These are phyloP conservation scores for Spinacia oleracea DNA, from an alignment of 179 eudicot species.

Conservation along the genomic window DNA sequence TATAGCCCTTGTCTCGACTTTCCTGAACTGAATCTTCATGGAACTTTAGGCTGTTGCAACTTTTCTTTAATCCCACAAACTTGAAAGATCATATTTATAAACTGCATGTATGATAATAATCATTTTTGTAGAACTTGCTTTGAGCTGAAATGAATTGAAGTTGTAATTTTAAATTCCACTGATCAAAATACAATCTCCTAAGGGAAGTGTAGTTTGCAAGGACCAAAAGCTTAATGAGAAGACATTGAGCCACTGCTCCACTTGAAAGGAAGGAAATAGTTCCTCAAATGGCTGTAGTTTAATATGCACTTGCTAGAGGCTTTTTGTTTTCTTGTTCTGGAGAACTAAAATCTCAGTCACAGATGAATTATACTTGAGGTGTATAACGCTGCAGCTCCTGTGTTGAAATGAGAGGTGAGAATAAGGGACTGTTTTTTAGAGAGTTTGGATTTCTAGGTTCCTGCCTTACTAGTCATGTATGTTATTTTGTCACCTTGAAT, in stretches of 20 bases:
- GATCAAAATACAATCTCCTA: too few species aligned
- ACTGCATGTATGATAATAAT: too few species aligned
- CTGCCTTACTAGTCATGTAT: not conserved
- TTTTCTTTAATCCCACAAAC: not conserved
- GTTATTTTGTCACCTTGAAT: not conserved
- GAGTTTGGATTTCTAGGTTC: not conserved
- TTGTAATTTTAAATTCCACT: too few species aligned
- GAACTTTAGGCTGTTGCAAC: not conserved
- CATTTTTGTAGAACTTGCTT: too few species aligned
- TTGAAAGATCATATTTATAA: too few species aligned
- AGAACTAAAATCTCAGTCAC: not conserved
- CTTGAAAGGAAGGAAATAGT: not conserved
- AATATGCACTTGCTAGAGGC: not conserved
- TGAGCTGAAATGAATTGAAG: too few species aligned
- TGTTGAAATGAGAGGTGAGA: not conserved
- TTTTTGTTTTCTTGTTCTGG: not conserved
- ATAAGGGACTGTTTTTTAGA: not conserved
- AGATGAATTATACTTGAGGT: not conserved
- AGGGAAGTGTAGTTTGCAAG: not conserved
- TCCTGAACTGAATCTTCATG: not conserved
- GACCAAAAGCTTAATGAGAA: not conserved
- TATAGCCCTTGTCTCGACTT: not conserved
- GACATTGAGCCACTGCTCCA: not conserved
- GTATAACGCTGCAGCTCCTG: not conserved
- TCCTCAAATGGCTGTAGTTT: not conserved